Evolutionary conservation across 2,329 filamentous ascomycete genomes (phyloP), one percentile per base, ranked within the genome.

Genomic region (Calonectria crousiana): DNA sequence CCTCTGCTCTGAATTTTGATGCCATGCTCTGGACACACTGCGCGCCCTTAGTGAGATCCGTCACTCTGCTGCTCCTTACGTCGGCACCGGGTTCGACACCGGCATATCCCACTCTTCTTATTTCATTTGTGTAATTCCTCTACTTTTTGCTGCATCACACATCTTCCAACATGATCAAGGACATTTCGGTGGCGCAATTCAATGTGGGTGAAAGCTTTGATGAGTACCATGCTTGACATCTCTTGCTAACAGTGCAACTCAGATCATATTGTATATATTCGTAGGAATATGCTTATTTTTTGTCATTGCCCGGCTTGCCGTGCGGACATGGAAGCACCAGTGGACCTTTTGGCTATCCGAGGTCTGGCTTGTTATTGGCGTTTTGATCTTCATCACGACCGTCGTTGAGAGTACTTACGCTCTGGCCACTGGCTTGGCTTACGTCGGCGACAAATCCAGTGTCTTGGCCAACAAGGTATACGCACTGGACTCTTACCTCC

Each of bases 211-310:
- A 1, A 28, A 18, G 34, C 34, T 41, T 18, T 23, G 3, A 2
- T 11, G n/a, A 2, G n/a, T 20, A 5, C n/a, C 6, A n/a, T 18
- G 16, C 6, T 26, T 9, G 34, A 23, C 41, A 9, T 0, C 23
- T 28, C 36, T 13, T 20, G 23, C 36, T 62, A 28, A 62, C 34
- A 13, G 6, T 13, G 2, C 56, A 20, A 2, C n/a, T 11, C 23
- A 62, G 36, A 30, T 41, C 6, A 28, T 62, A 20, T 6, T 18
- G 6, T 62, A 16, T 16, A 20, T 11, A 9, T 41, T 62, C n/a
- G 56, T 62, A 20, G 56, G n/a, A 20, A 62, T 62, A 62, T 62
- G 56, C 23, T 5, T 62, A 10, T 62, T 62, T n/a, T 62, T 62
- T 10, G 56, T 41, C 56, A 28, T 62, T 26, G 56, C 56, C 8